Base-by-base conservation (phyloP, 2,329 filamentous ascomycete species). In the Colletotrichum tropicale region DNA sequence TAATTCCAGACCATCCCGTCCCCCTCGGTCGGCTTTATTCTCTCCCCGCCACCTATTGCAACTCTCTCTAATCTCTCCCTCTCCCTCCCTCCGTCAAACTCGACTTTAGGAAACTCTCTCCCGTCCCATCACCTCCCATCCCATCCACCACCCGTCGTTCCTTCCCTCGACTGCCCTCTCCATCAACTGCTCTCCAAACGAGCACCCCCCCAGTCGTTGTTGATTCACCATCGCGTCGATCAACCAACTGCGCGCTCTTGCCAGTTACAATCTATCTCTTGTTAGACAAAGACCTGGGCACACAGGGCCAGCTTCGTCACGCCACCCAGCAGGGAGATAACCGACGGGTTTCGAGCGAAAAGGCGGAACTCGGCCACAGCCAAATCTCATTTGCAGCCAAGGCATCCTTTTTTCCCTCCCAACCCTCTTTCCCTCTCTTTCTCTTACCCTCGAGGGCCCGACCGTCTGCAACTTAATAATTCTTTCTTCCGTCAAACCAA, bases 291-390 rank as follows among this genome's bases (percentile, higher is more conserved):
- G 71, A 70, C 65, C 36, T 34, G 38, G 60, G 61, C 52, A 65
- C 65, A 62, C 64, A 69, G 70, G 32, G 74, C 52, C 56, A 48
- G 67, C 64, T 68, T 66, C 73, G 64, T 76, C 58, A 74, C 74
- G 74, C 74, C 70, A 76, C 74, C 64, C 48, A 52, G 43, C 43
- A 60, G 65, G 74, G 74, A 74, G 70, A 76, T 74, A 74, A 76
- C 74, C 74, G 74, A 76, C 70, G 28, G 73, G 70, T 76, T 76
- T 65, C 58, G 70, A 76, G 70, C 74, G 58, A 74, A 76, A 73
- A 73, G 73, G 74, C 74, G 74, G 74, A 76, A 76, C 74, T 76
- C 48, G 74, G 74, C 73, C 73, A 68, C 70, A 48, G 32, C 65
- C 32, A 76, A 52, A 76, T 48, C 65, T 74, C 70, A 74, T 73